Conservation (phyloP, 176 grass and related monocot species). For the Themeda triandra region DNA sequence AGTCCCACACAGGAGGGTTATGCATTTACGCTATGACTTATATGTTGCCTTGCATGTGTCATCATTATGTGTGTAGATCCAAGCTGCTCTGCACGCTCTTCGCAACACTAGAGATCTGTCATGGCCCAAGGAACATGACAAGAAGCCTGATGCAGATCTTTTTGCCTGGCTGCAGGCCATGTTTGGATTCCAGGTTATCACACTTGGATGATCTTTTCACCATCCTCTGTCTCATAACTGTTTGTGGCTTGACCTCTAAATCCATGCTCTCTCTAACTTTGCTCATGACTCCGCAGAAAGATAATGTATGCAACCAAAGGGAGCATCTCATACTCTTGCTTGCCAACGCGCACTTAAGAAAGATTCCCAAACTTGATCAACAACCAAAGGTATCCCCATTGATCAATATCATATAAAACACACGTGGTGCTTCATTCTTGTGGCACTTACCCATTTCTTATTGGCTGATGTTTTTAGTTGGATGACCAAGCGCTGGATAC, state of each 20-base stretch:
- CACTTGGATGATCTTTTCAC: neutral
- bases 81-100: constrained; percentile 79
- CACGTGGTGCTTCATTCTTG: neutral
- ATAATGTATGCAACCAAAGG: constrained; percentile 92
- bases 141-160: constrained; percentile 71
- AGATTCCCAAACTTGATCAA: constrained; percentile 65
- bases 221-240: neutral
- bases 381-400: constrained; percentile 72
- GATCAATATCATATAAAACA: neutral
- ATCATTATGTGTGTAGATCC: constrained; percentile 53
- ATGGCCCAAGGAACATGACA: constrained; percentile 87
- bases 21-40: neutral
- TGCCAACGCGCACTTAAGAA: constrained; percentile 77
- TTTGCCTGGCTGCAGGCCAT: constrained; percentile 94
- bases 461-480: constrained; percentile 47
- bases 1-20: neutral
- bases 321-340: constrained; percentile 97
- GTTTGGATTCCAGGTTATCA: constrained; percentile 95
- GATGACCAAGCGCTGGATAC: constrained; percentile 59
- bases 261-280: constrained; percentile 2
- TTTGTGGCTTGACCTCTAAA: neutral
- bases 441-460: neutral
- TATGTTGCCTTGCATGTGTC: neutral
- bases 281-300: constrained; percentile 46
- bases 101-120: constrained; percentile 85